phyloP scores from a whole-genome alignment of 108 stramenopile species.

The Nitzschia sp. region DNA sequence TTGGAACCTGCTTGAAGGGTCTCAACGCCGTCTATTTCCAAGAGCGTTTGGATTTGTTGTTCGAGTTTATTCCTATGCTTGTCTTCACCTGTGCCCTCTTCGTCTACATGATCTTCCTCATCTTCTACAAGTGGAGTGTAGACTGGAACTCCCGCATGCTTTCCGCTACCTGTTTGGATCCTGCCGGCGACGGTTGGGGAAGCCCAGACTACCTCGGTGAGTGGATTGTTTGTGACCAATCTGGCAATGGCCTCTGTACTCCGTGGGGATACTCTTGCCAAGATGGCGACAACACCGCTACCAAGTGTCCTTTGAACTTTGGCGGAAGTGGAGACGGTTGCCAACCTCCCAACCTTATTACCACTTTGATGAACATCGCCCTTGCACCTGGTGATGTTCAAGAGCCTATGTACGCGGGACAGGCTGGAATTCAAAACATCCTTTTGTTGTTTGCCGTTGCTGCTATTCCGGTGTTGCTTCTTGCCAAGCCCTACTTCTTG shows the following conservation, averaged over 20 bases:
- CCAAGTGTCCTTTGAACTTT: constrained; percentile 88
- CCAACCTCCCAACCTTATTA: constrained; percentile 97
- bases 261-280: constrained; percentile 81
- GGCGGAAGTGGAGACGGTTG: constrained; percentile 94
- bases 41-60: constrained; percentile 84
- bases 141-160: constrained; percentile 97
- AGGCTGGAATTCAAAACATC: constrained; percentile 82
- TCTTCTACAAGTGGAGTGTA: constrained; percentile 97
- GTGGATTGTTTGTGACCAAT: constrained; percentile 63
- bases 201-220: constrained; percentile 65
- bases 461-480: constrained; percentile 91
- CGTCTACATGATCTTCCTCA: constrained; percentile 96
- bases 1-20: constrained; percentile 91
- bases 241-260: constrained; percentile 68
- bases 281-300: constrained; percentile 54
- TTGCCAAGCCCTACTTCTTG: constrained; percentile 91
- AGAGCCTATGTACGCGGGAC: constrained; percentile 93
- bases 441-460: constrained; percentile 86
- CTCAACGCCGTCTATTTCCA: constrained; percentile 92
- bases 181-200: constrained; percentile 68
- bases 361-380: constrained; percentile 96
- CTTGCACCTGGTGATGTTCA: constrained; percentile 91
- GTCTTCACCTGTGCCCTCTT: constrained; percentile 91
- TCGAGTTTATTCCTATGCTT: constrained; percentile 97
- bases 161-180: constrained; percentile 87